These are phyloP conservation scores for Perkinsus chesapeaki DNA, from an alignment of 169 alveolate genomes.

Conservation along the genomic window DNA sequence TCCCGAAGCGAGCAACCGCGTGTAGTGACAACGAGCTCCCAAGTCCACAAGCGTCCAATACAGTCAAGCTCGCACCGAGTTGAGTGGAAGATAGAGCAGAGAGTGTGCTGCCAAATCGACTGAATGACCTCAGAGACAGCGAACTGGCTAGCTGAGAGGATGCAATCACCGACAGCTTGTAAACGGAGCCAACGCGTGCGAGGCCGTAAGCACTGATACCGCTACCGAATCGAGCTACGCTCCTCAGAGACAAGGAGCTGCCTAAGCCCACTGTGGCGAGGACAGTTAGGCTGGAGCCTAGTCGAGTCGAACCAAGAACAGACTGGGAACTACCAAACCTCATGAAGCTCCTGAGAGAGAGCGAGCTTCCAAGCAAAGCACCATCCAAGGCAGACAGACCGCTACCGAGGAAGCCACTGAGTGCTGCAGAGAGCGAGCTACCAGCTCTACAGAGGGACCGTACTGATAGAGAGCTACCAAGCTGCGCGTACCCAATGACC, in stretches of 20 bases:
- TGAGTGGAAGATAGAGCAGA: neutral
- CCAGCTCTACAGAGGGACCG: neutral
- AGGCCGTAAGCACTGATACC: constrained; percentile 11
- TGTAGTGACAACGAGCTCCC: constrained; percentile 8
- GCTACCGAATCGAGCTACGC: constrained; percentile 5
- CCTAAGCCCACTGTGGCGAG: constrained; percentile 19
- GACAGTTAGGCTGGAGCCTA: neutral
- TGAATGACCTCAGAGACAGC: neutral
- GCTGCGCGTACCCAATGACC: neutral
- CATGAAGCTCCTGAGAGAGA: neutral
- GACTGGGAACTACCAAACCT: constrained; percentile 12
- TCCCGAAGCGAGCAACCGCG: neutral
- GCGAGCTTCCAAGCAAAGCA: neutral
- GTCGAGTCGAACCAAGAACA: neutral
- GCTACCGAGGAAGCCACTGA: neutral
- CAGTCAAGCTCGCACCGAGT: neutral
- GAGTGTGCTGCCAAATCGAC: neutral
- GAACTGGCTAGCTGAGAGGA: neutral
- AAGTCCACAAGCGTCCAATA: neutral
- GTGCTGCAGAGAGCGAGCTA: neutral
- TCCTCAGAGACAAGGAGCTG: neutral
- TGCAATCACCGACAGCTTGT: neutral
- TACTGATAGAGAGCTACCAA: neutral
- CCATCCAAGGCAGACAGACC: neutral
- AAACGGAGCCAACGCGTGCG: constrained; percentile 4